Evolutionary conservation across 257 asterid genomes (phyloP), one percentile per base, ranked within the genome.

Genomic region (Ballota nigra): DNA sequence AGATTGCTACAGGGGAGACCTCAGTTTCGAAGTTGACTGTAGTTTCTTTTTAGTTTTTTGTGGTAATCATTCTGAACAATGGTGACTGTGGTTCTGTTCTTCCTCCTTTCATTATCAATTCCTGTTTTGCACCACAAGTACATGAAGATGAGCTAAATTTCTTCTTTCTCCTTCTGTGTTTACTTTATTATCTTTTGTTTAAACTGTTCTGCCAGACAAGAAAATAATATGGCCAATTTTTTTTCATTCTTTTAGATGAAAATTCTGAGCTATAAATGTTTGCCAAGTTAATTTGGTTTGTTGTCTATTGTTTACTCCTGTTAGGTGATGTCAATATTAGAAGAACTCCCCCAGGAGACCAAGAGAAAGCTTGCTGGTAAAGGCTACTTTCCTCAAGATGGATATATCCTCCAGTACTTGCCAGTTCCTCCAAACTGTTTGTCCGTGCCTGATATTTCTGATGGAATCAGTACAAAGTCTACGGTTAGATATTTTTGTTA

Each of bases 371-470:
- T 94, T 49, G 62, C 73, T 15, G 88, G 87, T 5, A 89, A 85
- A 82, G 89, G 92, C 41, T 89, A 78, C 83, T 86, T 79, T 34
- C 96, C 93, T 26, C 99, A 94, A 77, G 99, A 91, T 38, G 99
- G 99, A 77, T 94, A 85, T 63, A 77, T 89, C 61, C 77, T 94
- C 81, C 89, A 86, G 78, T 78, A 81, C 76, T 83, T 94, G 58
- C 97, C 99, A 5, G 98, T 94, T 64, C 99, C 99, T 78, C 99
- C 99, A 16, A 94, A 94, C 83, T 94, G 97, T 80, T 87, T 94
- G 83, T 94, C 97, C 9, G 91, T 91, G 53, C 99, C 99, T 72
- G 99, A 94, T 65, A 26, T 94, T 52, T 89, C 99, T n/a, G 99
- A 94, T 86, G 99, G 99, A 77, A 83, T 82, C 57, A 86, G 83